Base-by-base conservation (phyloP, 2,329 filamentous ascomycete genomes). In the Ambrosiella xylebori region DNA sequence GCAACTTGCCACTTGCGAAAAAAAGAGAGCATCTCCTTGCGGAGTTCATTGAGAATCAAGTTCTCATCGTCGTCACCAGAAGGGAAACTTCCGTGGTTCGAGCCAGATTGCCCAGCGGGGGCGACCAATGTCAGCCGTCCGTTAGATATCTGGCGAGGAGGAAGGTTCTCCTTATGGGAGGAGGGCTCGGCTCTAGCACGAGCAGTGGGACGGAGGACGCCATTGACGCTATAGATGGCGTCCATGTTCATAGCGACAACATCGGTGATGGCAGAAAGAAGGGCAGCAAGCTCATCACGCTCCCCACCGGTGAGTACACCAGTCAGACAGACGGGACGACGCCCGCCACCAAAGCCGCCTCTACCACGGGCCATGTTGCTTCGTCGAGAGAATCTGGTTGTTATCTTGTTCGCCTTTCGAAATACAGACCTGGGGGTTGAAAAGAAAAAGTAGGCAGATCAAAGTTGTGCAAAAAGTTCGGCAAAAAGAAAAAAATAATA, bases 1-100 rank as follows among this genome's bases (percentile, higher is more conserved):
- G 75, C 74, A 5, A 80, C 76, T 64, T 87, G 80, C 91, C 91
- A 97, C 62, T 88, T 84, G 59, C 85, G 81, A 66, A 91, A 95
- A 66, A 84, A 82, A 6, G 76, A 71, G 4, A 94, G 67, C 1
- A 82, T 77, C 57, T 85, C 82, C 62, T 78, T 81, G 71, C 82
- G 89, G 64, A 89, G 70, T 64, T 87, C 83, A 59, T 76, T 71
- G 61, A 84, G 75, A 59, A 74, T 69, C 3, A 72, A 69, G 39
- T 69, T 71, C 58, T 73, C 71, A 19, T 66, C 62, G 41, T 67
- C 44, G 12, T 59, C 58, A 15, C 12, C 52, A 3, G 50, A 13
- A 41, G 36, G 47, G 64, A 63, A 36, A 68, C 65, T 55, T 40
- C 38, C 45, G 38, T 47, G 56, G 11, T 27, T 56, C 17, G 55